Base-by-base conservation (phyloP, 495 filamentous ascomycete genomes). In the Neurospora sp. region DNA sequence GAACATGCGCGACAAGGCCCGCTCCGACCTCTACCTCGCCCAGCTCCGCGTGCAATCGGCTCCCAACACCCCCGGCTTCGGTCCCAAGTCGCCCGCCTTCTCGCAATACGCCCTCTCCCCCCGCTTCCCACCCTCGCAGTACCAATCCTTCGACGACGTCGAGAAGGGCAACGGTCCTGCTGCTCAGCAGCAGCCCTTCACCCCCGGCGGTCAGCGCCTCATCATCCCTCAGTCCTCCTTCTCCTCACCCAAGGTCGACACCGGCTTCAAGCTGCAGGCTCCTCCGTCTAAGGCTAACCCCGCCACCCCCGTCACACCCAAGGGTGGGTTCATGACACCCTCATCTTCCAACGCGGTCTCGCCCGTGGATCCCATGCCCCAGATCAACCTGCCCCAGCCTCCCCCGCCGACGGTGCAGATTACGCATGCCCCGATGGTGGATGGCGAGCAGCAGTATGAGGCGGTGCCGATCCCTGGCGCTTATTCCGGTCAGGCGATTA, bases 11-110 rank as follows among this genome's bases (percentile, higher is more conserved):
- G 96, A 99, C 87, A 91, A 90, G 78, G 96, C 96, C 76, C 92
- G 96, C 73, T 93, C 90, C 76, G 94, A 97, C 79, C 87, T 99
- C 72, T 98, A 98, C 86, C 93, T 98, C 71, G 96, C 95, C 66
- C 96, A 98, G 79, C 89, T 98, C 8, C 93, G 92, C 75, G 86
- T 90, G 10, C 94, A 98, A 82, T 97, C 95, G 28, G 94, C 94
- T 13, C 94, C 94, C 71, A 98, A 98, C 85, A 97, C 94, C 1
- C 94, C 94, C 21, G 93, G 94, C 78, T 93, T 96, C 83, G 89
- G 88, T 6, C 90, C 91, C 72, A 85, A 88, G 78, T 88, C 86
- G 8, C 87, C 87, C 39, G 81, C 85, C 34, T 88, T 85, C 81
- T 86, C 82, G 24, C 83, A 83, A 69, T 85, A 86, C 78, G 84